Base-by-base conservation (phyloP, 2,329 filamentous ascomycete species). In the Phialophora expanda region DNA sequence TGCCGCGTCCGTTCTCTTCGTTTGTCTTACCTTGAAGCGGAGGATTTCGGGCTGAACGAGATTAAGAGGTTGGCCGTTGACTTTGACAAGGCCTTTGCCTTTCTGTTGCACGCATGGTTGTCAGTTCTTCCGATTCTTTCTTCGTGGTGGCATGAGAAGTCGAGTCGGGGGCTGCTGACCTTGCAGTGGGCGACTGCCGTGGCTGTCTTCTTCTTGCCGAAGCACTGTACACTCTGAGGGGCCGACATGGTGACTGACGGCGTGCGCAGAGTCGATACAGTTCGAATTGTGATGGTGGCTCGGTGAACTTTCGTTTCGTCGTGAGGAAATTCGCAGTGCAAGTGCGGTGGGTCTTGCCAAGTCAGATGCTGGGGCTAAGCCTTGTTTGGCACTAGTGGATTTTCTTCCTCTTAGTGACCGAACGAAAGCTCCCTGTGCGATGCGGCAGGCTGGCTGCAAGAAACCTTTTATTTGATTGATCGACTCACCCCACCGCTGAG, bases 141-240 rank as follows among this genome's bases (percentile, higher is more conserved):
- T 44, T 44, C 17, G 14, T 8, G 12, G 34, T 41, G 34, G 17
- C 34, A 17, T 41, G 12, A 7, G 34, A 14, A 1, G 38, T 0
- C 38, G 38, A n/a, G n/a, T n/a, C 17, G 7, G 38, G 22, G 38
- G 34, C 34, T 81, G 86, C 64, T 66, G 53, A 91, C 89, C 89
- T 94, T 93, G 90, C 91, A 94, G 86, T 94, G 91, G 82, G 92
- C 92, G 85, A 96, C 92, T 79, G 89, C 89, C 73, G 89, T 91
- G 77, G 92, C 82, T 80, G 89, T 93, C 88, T 91, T 92, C 88
- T 93, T 93, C 90, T 97, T 97, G 90, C 93, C 93, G 91, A 98
- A 97, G 91, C 93, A 97, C 89, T 97, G 93, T 78, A 93, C 90
- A 83, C 88, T 90, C 85, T 91, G 89, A 77, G 86, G 85, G 78